Evolutionary conservation across 345 rosid genomes (phyloP), one percentile per base, ranked within the genome.

Genomic region (Eucalyptus cloeziana): DNA sequence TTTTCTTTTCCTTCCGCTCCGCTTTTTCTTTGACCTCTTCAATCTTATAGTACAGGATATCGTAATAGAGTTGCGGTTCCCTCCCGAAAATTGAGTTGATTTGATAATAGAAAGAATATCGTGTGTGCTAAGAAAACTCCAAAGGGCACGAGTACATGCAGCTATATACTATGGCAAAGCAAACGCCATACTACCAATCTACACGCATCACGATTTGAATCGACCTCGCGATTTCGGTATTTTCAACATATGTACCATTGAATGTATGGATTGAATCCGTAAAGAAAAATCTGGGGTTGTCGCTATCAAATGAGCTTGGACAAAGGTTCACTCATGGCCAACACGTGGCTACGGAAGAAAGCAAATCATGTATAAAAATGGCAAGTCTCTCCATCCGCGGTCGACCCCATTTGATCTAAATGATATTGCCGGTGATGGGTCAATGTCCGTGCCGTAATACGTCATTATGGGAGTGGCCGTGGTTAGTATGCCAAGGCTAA

Each of bases 351-450:
- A 37, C 83, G 10, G 47, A 22, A 76, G 83, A 40, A 22, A 30
- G 85, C 47, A 22, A 40, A 21, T 40, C 85, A 76, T 40, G 47
- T 76, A 40, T 40, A 76, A 37, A 76, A 37, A 40, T 21, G 85
- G 85, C 47, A 40, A 76, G 15, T 40, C 30, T 69, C 52, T 37
- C 37, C 86, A 80, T 80, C 51, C 27, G 86, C 83, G 87, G 90
- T 69, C 67, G 30, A 60, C 60, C 64, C 71, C 88, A 90, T 67
- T 79, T 16, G 49, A 76, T 76, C 85, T 25, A 40, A 40, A 76
- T 37, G 15, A 10, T 44, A 21, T 60, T 86, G 88, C 86, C 10
- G 92, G 86, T 92, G 90, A 88, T 89, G 52, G 88, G 92, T 93
- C 92, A 86, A 87, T 60, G 76, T 90, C 87, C 31, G 86, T 87